These are phyloP conservation scores for Medicago ruthenica DNA, from an alignment of 306 rosid genomes.

Conservation along the genomic window DNA sequence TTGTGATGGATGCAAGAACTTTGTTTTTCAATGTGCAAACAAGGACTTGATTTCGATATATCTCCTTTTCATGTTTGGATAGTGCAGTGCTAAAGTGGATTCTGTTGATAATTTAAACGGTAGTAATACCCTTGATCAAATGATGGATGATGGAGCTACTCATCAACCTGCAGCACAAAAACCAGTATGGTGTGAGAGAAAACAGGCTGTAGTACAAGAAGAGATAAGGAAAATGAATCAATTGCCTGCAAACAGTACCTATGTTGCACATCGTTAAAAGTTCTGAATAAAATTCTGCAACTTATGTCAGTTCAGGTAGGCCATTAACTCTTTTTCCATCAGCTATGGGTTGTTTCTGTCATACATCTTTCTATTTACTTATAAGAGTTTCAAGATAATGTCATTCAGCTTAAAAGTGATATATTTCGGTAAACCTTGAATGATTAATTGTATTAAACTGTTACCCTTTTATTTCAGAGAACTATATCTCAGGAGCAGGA, in stretches of 20 bases:
- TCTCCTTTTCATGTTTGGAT: not conserved
- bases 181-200: constrained; percentile 56
- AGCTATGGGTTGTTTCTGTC: constrained; percentile 1
- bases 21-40: constrained; percentile 5
- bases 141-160: constrained; percentile 51
- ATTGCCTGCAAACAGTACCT: constrained; percentile 69
- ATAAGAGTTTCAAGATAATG: constrained; percentile 9
- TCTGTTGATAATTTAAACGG: not conserved
- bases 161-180: constrained; percentile 50
- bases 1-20: not conserved
- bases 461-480: constrained; percentile 62
- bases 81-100: not conserved
- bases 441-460: constrained; percentile 15
- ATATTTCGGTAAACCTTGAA: not conserved
- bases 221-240: constrained; percentile 63
- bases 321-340: constrained; percentile 13
- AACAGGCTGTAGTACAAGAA: constrained; percentile 63
- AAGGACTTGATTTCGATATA: not conserved
- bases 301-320: constrained; percentile 76
- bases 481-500: constrained; percentile 69
- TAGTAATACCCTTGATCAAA: constrained; percentile 36
- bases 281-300: constrained; percentile 81
- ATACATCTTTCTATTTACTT: not conserved
- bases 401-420: constrained; percentile 4
- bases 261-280: constrained; percentile 77